Evolutionary conservation across 2,329 filamentous ascomycete genomes (phyloP).

Genomic region (Aspergillus sp.): DNA sequence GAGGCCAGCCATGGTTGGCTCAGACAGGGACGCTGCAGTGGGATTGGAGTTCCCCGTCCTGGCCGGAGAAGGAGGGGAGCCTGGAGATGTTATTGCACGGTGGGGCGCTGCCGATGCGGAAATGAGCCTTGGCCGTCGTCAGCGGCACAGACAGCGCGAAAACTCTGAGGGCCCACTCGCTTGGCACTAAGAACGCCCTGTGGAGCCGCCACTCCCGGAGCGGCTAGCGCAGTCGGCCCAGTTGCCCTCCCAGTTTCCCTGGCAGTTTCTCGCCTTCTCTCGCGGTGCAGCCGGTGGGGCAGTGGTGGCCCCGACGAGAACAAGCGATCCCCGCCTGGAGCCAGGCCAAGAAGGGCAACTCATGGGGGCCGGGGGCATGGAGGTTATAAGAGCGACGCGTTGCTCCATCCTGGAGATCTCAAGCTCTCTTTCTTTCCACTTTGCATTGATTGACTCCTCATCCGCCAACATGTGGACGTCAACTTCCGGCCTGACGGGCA

Average conservation of each 20-base stretch:
- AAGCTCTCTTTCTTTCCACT: neutral
- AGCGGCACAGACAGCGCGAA: neutral
- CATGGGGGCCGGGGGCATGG: neutral
- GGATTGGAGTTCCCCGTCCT: too few species aligned
- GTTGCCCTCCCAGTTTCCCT: neutral
- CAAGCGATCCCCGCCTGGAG: neutral
- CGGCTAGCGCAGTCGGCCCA: neutral
- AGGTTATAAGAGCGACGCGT: neutral
- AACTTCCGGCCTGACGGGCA: conserved; percentile 28
- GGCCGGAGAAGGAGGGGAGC: neutral
- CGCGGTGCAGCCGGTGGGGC: neutral
- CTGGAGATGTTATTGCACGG: neutral
- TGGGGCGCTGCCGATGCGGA: neutral
- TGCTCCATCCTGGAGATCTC: neutral
- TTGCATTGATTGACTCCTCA: neutral
- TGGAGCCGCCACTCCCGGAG: neutral
- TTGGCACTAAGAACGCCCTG: neutral
- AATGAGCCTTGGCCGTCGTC: neutral
- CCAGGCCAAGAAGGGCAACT: neutral
- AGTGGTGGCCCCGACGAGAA: neutral
- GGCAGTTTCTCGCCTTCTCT: too few species aligned
- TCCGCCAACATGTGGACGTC: conserved; percentile 32
- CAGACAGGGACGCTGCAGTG: too few species aligned
- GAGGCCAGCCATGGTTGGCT: neutral
- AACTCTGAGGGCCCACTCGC: neutral